Conservation (phyloP, 2,329 filamentous ascomycete species). For the Meredithiella fracta region DNA sequence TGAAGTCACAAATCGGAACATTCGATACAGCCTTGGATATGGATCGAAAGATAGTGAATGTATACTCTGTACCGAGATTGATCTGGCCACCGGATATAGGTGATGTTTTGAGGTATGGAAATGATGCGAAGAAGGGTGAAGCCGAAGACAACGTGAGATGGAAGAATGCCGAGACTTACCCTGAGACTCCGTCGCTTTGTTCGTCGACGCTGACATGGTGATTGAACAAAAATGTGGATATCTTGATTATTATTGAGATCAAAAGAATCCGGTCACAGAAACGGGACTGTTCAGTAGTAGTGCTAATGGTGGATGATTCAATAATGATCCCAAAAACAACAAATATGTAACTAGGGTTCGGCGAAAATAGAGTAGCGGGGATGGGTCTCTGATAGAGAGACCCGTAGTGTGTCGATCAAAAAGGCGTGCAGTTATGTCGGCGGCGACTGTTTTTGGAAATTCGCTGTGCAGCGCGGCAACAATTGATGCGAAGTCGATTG, state of each 20-base stretch:
- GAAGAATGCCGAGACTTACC: conserved; percentile 13
- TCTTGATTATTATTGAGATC: background rate
- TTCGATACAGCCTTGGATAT: too few species aligned
- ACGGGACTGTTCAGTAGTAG: background rate
- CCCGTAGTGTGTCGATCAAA: background rate
- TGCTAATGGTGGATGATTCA: background rate
- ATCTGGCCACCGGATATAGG: conserved; percentile 10
- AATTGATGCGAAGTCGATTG: background rate
- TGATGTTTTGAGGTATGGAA: background rate
- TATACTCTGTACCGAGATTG: background rate
- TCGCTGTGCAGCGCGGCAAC: background rate
- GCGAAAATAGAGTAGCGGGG: background rate
- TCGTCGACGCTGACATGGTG: conserved; percentile 2
- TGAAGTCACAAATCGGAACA: background rate
- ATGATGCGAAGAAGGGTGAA: background rate
- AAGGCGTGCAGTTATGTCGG: background rate
- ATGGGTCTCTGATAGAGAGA: background rate
- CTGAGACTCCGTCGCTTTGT: conserved; percentile 11
- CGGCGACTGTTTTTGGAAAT: background rate
- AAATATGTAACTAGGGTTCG: background rate
- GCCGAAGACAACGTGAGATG: background rate
- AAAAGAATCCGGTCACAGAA: background rate
- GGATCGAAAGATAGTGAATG: background rate
- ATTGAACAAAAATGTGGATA: background rate
- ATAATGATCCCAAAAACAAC: background rate